Conservation (phyloP, 306 rosid species). For the Ormosia emarginata region DNA sequence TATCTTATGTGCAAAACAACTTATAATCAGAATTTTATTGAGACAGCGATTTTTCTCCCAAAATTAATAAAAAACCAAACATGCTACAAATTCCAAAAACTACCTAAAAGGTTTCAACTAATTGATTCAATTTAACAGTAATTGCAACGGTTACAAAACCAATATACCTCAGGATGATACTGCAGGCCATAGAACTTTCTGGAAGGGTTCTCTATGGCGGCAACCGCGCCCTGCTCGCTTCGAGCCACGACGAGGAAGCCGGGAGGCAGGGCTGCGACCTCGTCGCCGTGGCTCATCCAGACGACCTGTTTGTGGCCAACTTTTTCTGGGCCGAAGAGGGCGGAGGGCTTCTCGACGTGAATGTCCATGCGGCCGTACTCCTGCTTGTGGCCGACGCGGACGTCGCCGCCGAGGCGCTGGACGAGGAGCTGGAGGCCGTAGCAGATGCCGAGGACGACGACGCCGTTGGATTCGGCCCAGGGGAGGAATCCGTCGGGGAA, state of each 20-base stretch:
- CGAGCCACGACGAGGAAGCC: constrained; percentile 76
- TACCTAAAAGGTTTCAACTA: neutral
- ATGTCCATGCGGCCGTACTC: constrained; percentile 97
- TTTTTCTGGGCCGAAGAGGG: constrained; percentile 38
- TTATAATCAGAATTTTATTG: no score
- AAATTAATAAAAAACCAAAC: no score
- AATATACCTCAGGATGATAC: constrained; percentile 85
- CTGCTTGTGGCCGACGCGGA: constrained; percentile 65
- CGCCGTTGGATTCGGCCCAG: constrained; percentile 70
- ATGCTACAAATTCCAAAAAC: no score
- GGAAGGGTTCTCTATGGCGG: constrained; percentile 56
- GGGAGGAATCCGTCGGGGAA: constrained; percentile 68
- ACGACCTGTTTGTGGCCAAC: constrained; percentile 61
- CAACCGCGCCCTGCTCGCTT: constrained; percentile 77
- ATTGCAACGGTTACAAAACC: neutral
- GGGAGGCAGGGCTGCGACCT: constrained; percentile 54
- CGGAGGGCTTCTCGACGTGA: constrained; percentile 38
- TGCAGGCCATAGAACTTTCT: constrained; percentile 80
- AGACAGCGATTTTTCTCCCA: no score
- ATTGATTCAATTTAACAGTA: neutral
- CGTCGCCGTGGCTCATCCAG: constrained; percentile 99
- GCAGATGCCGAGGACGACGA: constrained; percentile 77
- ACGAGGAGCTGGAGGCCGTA: constrained; percentile 90
- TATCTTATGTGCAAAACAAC: no score
- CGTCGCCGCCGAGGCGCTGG: constrained; percentile 82